These are phyloP conservation scores for Fusarium graminum DNA, from an alignment of 2,329 filamentous ascomycete species.

Conservation along the genomic window DNA sequence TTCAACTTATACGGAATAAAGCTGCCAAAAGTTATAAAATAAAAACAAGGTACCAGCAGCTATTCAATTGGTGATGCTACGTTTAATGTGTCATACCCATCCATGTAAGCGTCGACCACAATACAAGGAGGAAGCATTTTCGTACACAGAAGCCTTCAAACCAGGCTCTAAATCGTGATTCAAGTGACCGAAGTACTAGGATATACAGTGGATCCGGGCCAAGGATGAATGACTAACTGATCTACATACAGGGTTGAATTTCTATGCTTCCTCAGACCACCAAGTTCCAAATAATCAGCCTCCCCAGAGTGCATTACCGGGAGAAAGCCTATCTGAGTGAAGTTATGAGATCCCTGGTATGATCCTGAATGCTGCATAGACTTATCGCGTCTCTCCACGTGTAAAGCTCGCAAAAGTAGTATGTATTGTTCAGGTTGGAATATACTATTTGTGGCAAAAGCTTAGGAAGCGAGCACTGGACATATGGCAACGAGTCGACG, in stretches of 20 bases:
- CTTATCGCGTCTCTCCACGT: background rate
- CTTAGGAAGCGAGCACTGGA: constrained; percentile 4
- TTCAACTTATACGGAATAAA: constrained; percentile 5
- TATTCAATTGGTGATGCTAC: background rate
- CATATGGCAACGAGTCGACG: background rate
- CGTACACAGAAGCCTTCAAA: constrained; percentile 21
- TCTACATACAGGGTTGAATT: constrained; percentile 31
- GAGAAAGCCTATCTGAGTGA: background rate
- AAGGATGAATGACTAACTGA: constrained; percentile 20
- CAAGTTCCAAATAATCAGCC: background rate
- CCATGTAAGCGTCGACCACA: no score
- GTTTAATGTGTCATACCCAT: no score
- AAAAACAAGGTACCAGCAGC: background rate
- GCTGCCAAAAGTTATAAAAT: background rate
- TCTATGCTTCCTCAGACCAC: constrained; percentile 3
- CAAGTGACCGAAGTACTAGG: constrained; percentile 22
- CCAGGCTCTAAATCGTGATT: constrained; percentile 22
- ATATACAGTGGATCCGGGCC: constrained; percentile 19
- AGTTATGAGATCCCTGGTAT: background rate
- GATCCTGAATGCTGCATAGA: constrained; percentile 3
- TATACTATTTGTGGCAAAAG: constrained; percentile 17
- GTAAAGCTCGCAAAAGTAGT: constrained; percentile 1
- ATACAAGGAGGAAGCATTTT: background rate
- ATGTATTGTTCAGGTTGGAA: background rate
- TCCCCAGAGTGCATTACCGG: background rate